phyloP scores from a whole-genome alignment of 306 rosid genomes.

The Vigna radiata region DNA sequence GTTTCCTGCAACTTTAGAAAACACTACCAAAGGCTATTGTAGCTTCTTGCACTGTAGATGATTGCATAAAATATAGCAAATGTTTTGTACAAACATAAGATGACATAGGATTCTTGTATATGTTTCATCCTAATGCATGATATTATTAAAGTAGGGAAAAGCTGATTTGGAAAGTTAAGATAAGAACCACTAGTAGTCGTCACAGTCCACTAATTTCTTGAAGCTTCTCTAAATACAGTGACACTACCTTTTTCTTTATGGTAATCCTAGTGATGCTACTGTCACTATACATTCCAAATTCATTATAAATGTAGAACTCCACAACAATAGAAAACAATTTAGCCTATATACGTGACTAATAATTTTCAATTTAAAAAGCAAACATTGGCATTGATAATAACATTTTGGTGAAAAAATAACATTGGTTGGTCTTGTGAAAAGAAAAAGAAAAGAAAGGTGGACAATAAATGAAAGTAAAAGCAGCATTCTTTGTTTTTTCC shows the following conservation, averaged over 20 bases:
- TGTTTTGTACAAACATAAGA: neutral
- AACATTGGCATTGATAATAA: neutral
- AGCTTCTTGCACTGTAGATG: neutral
- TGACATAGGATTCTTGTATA: conserved; percentile 7
- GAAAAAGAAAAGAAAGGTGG: conserved; percentile 18
- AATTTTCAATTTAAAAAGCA: neutral
- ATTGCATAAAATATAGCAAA: neutral
- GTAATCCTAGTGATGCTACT: conserved; percentile 35
- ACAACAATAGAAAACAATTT: neutral
- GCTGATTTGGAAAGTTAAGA: conserved; percentile 46
- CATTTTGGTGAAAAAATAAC: neutral
- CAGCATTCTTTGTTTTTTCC: conserved; percentile 3
- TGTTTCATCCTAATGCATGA: conserved; percentile 15
- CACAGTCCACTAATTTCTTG: conserved; percentile 40
- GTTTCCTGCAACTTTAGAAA: neutral
- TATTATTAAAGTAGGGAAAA: conserved; percentile 35
- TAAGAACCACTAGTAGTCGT: conserved; percentile 27
- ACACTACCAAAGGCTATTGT: neutral
- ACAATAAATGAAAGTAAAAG: conserved; percentile 48
- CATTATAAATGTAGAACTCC: conserved; percentile 25
- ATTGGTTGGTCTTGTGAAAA: neutral
- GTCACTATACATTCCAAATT: conserved; percentile 29
- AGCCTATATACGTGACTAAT: too few species aligned
- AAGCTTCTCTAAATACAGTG: conserved; percentile 40
- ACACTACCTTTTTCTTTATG: conserved; percentile 42